Conservation (phyloP, 768 basidiomycete genomes). For the Tulasnella sp. region DNA sequence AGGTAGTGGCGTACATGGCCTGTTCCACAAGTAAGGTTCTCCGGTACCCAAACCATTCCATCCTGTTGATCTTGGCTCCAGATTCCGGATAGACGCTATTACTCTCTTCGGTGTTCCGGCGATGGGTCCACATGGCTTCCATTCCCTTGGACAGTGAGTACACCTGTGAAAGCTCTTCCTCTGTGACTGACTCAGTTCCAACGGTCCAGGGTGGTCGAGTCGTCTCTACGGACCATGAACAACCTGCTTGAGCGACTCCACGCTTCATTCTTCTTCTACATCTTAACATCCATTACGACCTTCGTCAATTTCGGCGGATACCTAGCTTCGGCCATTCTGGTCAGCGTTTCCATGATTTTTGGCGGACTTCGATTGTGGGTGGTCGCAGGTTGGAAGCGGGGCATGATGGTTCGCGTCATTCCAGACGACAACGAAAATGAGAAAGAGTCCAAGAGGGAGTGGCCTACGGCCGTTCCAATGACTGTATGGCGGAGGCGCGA, state of each 20-base stretch:
- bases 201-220: slow-evolving; percentile 65
- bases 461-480: background rate
- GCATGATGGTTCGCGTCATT: background rate
- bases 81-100: slow-evolving; percentile 90
- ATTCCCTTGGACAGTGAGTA: slow-evolving; percentile 76
- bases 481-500: slow-evolving; percentile 1
- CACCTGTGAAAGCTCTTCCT: background rate
- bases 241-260: slow-evolving; percentile 94
- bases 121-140: slow-evolving; percentile 88
- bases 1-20: slow-evolving; percentile 81
- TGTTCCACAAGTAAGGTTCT: slow-evolving; percentile 64
- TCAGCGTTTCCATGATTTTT: slow-evolving; percentile 80
- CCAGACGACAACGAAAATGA: slow-evolving; percentile 15
- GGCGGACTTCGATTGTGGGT: slow-evolving; percentile 71
- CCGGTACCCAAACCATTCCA: background rate
- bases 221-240: slow-evolving; percentile 80
- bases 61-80: slow-evolving; percentile 29
- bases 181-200: background rate
- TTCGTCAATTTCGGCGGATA: slow-evolving; percentile 90
- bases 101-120: slow-evolving; percentile 86
- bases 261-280: slow-evolving; percentile 96
- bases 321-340: slow-evolving; percentile 76
- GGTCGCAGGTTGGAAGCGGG: slow-evolving; percentile 47
- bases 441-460: slow-evolving; percentile 46
- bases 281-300: slow-evolving; percentile 53